Base-by-base conservation (phyloP, 2,329 filamentous ascomycete species). In the Rhytidhysteron rufulum region DNA sequence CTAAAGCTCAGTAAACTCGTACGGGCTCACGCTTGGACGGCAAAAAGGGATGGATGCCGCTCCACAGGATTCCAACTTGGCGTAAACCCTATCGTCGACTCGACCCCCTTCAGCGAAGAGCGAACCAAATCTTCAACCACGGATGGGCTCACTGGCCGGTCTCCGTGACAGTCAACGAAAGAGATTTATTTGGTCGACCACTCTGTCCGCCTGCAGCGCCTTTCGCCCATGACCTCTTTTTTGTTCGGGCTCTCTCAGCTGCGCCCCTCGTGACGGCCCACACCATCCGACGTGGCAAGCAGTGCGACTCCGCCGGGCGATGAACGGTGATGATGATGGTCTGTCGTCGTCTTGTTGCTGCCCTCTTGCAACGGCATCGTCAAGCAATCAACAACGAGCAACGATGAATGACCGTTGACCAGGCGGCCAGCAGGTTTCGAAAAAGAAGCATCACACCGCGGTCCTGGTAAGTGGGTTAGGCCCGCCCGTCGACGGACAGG, bases 401-500 rank as follows among this genome's bases (percentile, higher is more conserved):
- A n/a, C n/a, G n/a, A n/a, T n/a, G n/a, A n/a, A n/a, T n/a, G n/a
- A n/a, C n/a, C n/a, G n/a, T n/a, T n/a, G n/a, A n/a, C n/a, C n/a
- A n/a, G n/a, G n/a, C n/a, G n/a, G n/a, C n/a, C n/a, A n/a, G n/a
- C n/a, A n/a, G n/a, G n/a, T n/a, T n/a, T n/a, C n/a, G n/a, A n/a
- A n/a, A n/a, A 27, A 8, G 24, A 27, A 27, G 24, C 24, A 27
- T 8, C n/a, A 27, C 8, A 27, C 35, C 35, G 35, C 20, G 25
- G 30, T 13, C 35, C 35, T 30, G 35, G 35, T 37, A 29, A 37
- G 35, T 25, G 35, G 35, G 25, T 37, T 29, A 5, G 24, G 24
- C 33, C 16, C 17, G 19, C 16, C 31, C 31, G n/a, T n/a, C n/a
- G n/a, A n/a, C n/a, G n/a, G n/a, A n/a, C n/a, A n/a, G n/a, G n/a